These are phyloP conservation scores for Colletotrichum tamarilloi DNA, from an alignment of 2,329 filamentous ascomycete genomes.

Conservation along the genomic window DNA sequence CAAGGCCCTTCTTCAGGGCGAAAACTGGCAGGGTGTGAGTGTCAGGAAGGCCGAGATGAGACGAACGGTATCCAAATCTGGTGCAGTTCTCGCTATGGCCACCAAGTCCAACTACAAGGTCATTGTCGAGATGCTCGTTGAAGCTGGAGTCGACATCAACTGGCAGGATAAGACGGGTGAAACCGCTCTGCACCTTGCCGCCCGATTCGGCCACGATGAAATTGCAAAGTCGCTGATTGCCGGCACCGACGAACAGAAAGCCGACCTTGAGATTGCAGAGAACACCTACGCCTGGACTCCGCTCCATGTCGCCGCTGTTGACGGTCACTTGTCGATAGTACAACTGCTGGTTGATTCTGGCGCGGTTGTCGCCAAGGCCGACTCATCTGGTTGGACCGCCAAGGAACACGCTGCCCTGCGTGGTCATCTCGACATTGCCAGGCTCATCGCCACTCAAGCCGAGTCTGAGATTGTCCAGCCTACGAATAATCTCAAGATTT, in stretches of 20 bases:
- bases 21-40: conserved; percentile 77
- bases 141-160: conserved; percentile 92
- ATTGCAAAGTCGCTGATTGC: conserved; percentile 82
- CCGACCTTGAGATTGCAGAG: conserved; percentile 81
- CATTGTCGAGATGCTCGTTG: conserved; percentile 88
- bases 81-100: conserved; percentile 87
- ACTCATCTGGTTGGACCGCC: conserved; percentile 93
- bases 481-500: conserved; percentile 37
- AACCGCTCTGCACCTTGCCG: conserved; percentile 91
- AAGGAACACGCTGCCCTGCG: conserved; percentile 92
- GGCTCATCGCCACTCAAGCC: conserved; percentile 69
- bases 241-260: conserved; percentile 76
- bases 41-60: conserved; percentile 73
- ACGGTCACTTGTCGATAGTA: conserved; percentile 82
- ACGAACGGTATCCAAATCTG: conserved; percentile 81
- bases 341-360: conserved; percentile 82
- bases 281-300: conserved; percentile 94
- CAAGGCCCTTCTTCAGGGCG: conserved; percentile 80
- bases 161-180: conserved; percentile 92
- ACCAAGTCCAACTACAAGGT: conserved; percentile 86
- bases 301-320: conserved; percentile 91
- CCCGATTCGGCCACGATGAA: conserved; percentile 84
- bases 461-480: conserved; percentile 40
- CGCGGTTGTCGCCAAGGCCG: conserved; percentile 77
- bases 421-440: conserved; percentile 86